Evolutionary conservation across 2,329 filamentous ascomycete genomes (phyloP).

Genomic region (Pestalotiopsis fici): DNA sequence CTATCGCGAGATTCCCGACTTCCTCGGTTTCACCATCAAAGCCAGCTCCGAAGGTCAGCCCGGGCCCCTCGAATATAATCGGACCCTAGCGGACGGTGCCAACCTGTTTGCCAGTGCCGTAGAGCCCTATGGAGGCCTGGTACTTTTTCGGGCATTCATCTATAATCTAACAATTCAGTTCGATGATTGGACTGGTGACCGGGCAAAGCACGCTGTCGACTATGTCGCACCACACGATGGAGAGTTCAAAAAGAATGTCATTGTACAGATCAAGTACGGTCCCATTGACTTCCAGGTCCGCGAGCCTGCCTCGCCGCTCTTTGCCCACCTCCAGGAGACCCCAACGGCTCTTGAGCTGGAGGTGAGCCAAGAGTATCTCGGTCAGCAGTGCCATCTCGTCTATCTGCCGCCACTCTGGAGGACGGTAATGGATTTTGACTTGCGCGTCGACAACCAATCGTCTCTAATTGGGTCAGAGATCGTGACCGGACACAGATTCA

Average conservation of each 20-base stretch:
- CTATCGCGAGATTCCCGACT: constrained; percentile 63
- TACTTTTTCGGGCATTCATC: constrained; percentile 74
- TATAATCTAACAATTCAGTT: constrained; percentile 61
- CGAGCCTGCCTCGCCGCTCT: constrained; percentile 66
- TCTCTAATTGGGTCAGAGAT: constrained; percentile 61
- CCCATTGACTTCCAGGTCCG: constrained; percentile 76
- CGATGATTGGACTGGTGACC: constrained; percentile 64
- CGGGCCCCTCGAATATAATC: constrained; percentile 68
- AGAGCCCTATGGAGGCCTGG: constrained; percentile 58
- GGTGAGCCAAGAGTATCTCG: constrained; percentile 70
- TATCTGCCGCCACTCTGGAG: constrained; percentile 72
- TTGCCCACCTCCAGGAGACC: constrained; percentile 50
- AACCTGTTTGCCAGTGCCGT: constrained; percentile 67
- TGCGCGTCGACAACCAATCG: constrained; percentile 57
- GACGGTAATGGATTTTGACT: constrained; percentile 66
- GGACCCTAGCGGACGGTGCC: constrained; percentile 67
- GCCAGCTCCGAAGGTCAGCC: constrained; percentile 74
- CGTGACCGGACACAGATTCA: constrained; percentile 60
- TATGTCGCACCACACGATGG: constrained; percentile 67
- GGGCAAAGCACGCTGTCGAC: constrained; percentile 69
- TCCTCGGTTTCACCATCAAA: constrained; percentile 71
- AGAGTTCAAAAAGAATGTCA: constrained; percentile 69
- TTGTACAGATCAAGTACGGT: constrained; percentile 74
- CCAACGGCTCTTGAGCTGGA: constrained; percentile 63
- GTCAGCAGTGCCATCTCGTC: constrained; percentile 69